Evolutionary conservation across 2,329 filamentous ascomycete species (phyloP).

Genomic region (Rhytidhysteron rufulum): DNA sequence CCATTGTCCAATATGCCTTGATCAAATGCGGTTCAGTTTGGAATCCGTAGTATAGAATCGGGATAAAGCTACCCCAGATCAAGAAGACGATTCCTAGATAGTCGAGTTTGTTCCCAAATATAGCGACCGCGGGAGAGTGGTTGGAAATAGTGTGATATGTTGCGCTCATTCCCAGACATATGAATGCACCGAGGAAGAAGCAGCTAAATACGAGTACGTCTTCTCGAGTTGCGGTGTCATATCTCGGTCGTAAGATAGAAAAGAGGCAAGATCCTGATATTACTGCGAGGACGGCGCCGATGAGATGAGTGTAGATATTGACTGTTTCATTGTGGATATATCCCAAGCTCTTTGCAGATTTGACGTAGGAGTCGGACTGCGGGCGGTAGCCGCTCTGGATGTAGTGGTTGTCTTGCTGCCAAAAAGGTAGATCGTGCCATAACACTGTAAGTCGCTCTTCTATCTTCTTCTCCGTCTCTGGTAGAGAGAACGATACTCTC

Average conservation of each 20-base stretch:
- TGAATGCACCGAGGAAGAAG: slow-evolving; percentile 38
- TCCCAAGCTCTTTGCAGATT: slow-evolving; percentile 55
- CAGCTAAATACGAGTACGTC: slow-evolving; percentile 36
- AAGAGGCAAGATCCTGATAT: slow-evolving; percentile 19
- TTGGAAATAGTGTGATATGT: slow-evolving; percentile 83
- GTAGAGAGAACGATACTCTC: background rate
- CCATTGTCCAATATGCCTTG: slow-evolving; percentile 70
- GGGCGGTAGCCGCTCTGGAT: slow-evolving; percentile 65
- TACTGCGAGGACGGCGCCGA: slow-evolving; percentile 26
- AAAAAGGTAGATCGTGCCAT: slow-evolving; percentile 41
- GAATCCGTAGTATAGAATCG: slow-evolving; percentile 64
- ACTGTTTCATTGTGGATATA: slow-evolving; percentile 68
- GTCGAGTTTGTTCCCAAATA: slow-evolving; percentile 87
- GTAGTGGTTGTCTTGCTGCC: slow-evolving; percentile 63
- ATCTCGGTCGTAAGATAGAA: slow-evolving; percentile 21
- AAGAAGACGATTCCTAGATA: slow-evolving; percentile 90
- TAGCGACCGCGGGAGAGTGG: slow-evolving; percentile 73
- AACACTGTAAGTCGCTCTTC: slow-evolving; percentile 46
- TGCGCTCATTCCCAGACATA: slow-evolving; percentile 50
- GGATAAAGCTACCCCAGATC: slow-evolving; percentile 88
- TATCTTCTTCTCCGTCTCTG: slow-evolving; percentile 26
- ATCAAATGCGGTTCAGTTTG: slow-evolving; percentile 62
- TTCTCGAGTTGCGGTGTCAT: slow-evolving; percentile 29
- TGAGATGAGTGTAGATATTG: slow-evolving; percentile 70
- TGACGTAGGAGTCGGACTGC: slow-evolving; percentile 57